A percentile compares a stretch with the other conserved stretches of the same genome.
These are phyloP conservation scores for Fusarium brachygibbosum DNA, from an alignment of 2,329 filamentous ascomycete genomes.

Conservation along the genomic window DNA sequence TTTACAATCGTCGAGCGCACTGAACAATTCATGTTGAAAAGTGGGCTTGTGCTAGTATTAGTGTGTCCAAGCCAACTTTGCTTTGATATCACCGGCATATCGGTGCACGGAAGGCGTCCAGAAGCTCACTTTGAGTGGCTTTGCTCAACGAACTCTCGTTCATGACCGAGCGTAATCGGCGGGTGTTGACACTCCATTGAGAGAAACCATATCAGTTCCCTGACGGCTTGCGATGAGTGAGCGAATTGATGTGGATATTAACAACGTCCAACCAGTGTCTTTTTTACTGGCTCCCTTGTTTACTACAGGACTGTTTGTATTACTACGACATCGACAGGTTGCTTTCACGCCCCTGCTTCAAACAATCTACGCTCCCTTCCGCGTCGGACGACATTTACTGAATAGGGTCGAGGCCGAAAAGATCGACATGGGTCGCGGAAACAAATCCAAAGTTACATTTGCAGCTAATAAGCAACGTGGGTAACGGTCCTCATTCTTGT, in stretches of 20 bases:
- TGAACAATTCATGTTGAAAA: slow-evolving; percentile 20
- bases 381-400: slow-evolving; percentile 47
- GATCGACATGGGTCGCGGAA: slow-evolving; percentile 45
- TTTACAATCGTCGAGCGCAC: neutral
- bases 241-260: slow-evolving; percentile 38
- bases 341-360: slow-evolving; percentile 43
- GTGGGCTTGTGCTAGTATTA: slow-evolving; percentile 25
- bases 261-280: slow-evolving; percentile 34
- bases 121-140: slow-evolving; percentile 26
- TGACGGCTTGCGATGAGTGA: slow-evolving; percentile 23
- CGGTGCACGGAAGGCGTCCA: slow-evolving; percentile 29
- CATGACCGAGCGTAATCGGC: slow-evolving; percentile 37
- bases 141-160: slow-evolving; percentile 26
- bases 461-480: slow-evolving; percentile 35
- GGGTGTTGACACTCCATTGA: slow-evolving; percentile 6
- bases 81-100: slow-evolving; percentile 34
- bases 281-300: slow-evolving; percentile 38
- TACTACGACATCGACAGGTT: slow-evolving; percentile 31
- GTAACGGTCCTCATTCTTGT: slow-evolving; percentile 34
- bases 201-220: slow-evolving; percentile 35
- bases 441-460: slow-evolving; percentile 43
- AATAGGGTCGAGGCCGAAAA: slow-evolving; percentile 43
- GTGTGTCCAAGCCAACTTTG: slow-evolving; percentile 24
- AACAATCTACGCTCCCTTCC: slow-evolving; percentile 41
- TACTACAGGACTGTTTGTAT: slow-evolving; percentile 20